Conservation (phyloP, 805 yeast species). For the Candida maris region DNA sequence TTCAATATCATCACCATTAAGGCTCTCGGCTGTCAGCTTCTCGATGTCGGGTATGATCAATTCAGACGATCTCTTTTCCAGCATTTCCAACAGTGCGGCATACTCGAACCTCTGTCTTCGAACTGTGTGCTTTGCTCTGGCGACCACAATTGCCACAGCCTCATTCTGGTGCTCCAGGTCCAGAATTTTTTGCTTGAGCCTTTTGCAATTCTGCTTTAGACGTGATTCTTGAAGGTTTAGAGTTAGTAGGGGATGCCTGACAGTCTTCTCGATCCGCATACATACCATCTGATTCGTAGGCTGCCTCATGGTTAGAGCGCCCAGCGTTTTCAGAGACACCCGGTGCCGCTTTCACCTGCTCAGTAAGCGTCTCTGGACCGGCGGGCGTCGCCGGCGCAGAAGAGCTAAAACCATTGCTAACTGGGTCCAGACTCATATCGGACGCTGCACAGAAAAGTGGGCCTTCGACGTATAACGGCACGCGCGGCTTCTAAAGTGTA, state of each 20-base stretch:
- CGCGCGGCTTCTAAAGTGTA: too few relatives aligned
- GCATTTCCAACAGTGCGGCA: conserved; percentile 70
- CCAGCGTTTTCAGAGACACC: too few relatives aligned
- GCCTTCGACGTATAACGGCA: too few relatives aligned
- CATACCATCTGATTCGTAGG: conserved; percentile 2
- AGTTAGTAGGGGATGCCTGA: not conserved
- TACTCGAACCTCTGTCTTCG: conserved; percentile 81
- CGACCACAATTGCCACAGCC: conserved; percentile 67
- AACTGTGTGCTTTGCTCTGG: conserved; percentile 71
- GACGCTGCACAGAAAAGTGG: not conserved
- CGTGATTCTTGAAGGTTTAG: conserved; percentile 28
- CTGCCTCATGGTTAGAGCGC: too few relatives aligned
- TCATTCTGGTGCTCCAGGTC: conserved; percentile 79
- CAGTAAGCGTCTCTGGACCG: too few relatives aligned
- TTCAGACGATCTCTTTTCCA: conserved; percentile 53
- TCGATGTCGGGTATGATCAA: conserved; percentile 24
- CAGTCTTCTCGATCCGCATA: too few relatives aligned
- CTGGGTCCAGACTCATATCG: conserved; percentile 1
- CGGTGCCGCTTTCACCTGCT: too few relatives aligned
- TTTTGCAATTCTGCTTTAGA: conserved; percentile 65
- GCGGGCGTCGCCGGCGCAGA: too few relatives aligned
- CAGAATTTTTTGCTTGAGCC: conserved; percentile 61
- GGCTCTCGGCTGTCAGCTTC: conserved; percentile 20
- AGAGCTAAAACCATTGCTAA: not conserved
- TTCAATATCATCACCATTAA: conserved; percentile 28